Evolutionary conservation across 371 early-diverging fungal species (phyloP).

Genomic region (Mortierella sp.): DNA sequence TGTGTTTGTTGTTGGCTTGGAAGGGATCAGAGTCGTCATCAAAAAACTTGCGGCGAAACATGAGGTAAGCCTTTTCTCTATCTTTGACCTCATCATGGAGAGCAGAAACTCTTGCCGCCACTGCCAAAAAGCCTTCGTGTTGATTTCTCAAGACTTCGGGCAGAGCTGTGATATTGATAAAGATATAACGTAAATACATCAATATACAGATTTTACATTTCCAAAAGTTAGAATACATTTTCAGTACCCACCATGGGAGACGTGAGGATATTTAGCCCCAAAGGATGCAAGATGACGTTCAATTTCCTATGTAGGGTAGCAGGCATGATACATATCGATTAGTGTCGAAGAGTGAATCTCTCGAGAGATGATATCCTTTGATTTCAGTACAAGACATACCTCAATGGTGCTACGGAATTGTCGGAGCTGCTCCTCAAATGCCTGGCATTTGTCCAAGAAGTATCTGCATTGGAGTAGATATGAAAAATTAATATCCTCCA

Average conservation of each 20-base stretch:
- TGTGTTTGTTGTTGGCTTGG: slow-evolving; percentile 31
- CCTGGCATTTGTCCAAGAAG: slow-evolving; percentile 36
- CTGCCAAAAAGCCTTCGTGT: slow-evolving; percentile 72
- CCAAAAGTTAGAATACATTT: no score
- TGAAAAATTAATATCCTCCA: not conserved
- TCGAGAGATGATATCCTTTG: not conserved
- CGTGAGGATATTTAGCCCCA: slow-evolving; percentile 31
- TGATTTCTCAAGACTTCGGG: slow-evolving; percentile 71
- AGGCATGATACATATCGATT: not conserved
- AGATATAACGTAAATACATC: not conserved
- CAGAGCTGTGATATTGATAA: slow-evolving; percentile 54
- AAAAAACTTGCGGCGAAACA: slow-evolving; percentile 60
- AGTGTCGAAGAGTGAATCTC: not conserved
- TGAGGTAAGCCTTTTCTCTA: slow-evolving; percentile 62
- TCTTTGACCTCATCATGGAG: slow-evolving; percentile 70
- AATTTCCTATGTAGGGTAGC: slow-evolving; percentile 34
- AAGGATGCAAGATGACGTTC: slow-evolving; percentile 51
- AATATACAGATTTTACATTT: not conserved
- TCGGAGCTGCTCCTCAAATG: slow-evolving; percentile 45
- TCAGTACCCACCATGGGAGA: slow-evolving; percentile 36
- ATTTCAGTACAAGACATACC: slow-evolving; percentile 10
- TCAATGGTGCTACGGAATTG: slow-evolving; percentile 50
- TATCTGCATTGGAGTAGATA: slow-evolving; percentile 16
- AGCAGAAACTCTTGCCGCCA: slow-evolving; percentile 69
- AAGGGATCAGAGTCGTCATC: slow-evolving; percentile 58